A percentile compares a stretch with the other conserved stretches of the same genome.
Evolutionary conservation across 2,329 filamentous ascomycete genomes (phyloP).

Genomic region (Botryosphaeria dothidea): DNA sequence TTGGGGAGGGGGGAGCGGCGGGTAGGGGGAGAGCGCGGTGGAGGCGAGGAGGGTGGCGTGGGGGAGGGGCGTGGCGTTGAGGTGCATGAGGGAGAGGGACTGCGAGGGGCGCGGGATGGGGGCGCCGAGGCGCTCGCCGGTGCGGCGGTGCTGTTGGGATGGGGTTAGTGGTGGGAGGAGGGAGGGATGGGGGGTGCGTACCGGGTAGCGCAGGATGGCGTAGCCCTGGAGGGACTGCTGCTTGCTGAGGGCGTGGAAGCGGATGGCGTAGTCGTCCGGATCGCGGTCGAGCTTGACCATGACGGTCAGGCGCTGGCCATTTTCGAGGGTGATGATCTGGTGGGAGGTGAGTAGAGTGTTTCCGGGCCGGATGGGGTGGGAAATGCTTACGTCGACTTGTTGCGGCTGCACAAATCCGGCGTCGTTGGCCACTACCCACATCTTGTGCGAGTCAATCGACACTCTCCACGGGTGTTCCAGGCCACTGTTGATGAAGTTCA

Average conservation of each 20-base stretch:
- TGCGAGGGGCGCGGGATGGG: background rate
- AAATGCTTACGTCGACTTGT: background rate
- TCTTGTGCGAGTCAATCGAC: background rate
- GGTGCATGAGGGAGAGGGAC: background rate
- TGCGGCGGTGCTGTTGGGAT: background rate
- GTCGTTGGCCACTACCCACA: background rate
- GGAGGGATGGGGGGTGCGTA: background rate
- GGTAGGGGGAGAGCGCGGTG: background rate
- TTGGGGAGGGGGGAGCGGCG: constrained; percentile 15
- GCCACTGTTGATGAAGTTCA: constrained; percentile 4
- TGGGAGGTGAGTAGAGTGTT: background rate
- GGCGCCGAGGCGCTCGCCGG: background rate
- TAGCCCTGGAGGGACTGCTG: background rate
- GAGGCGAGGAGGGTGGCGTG: constrained; percentile 6
- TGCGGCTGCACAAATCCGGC: background rate
- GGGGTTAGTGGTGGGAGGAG: background rate
- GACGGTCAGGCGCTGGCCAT: background rate
- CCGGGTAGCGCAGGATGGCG: background rate
- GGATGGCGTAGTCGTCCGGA: background rate
- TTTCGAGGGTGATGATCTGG: background rate
- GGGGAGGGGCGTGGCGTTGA: background rate
- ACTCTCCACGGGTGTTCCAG: background rate
- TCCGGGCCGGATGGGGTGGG: no score
- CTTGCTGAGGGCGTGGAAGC: background rate
- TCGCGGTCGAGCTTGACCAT: background rate